Conservation (phyloP, 2,329 filamentous ascomycete species). For the Cercospora sp. region DNA sequence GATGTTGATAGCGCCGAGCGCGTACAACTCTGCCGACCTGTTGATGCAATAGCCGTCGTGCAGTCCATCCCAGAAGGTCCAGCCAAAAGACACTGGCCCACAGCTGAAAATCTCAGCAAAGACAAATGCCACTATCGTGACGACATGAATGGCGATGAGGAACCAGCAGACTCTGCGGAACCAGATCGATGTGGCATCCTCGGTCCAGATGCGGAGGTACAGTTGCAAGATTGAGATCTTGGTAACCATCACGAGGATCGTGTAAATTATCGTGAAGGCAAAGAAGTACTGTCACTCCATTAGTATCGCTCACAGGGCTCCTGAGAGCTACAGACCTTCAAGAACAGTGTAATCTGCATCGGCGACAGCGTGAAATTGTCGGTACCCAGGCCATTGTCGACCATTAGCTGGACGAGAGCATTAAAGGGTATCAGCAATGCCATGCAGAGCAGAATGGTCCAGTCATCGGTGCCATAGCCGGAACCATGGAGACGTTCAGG, state of each 20-base stretch:
- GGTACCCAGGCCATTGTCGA: slow-evolving; percentile 21
- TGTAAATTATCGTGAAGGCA: slow-evolving; percentile 26
- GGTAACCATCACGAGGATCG: slow-evolving; percentile 23
- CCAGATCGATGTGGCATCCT: slow-evolving; percentile 23
- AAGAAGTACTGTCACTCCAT: slow-evolving; percentile 21
- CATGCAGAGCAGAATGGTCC: slow-evolving; percentile 22
- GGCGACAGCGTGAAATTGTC: slow-evolving; percentile 25
- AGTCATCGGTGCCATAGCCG: slow-evolving; percentile 27
- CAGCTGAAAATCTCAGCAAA: slow-evolving; percentile 24
- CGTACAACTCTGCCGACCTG: slow-evolving; percentile 20
- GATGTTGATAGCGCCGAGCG: slow-evolving; percentile 26
- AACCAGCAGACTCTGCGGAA: slow-evolving; percentile 25
- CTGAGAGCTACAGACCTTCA: slow-evolving; percentile 13
- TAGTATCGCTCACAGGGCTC: not conserved
- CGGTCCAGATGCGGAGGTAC: slow-evolving; percentile 27
- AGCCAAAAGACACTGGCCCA: slow-evolving; percentile 18
- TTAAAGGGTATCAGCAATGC: slow-evolving; percentile 22
- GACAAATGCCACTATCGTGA: slow-evolving; percentile 21
- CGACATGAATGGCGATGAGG: slow-evolving; percentile 17
- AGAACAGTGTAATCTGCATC: slow-evolving; percentile 20
- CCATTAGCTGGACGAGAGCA: slow-evolving; percentile 23
- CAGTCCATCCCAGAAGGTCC: slow-evolving; percentile 25
- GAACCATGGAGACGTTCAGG: slow-evolving; percentile 25
- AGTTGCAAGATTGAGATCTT: slow-evolving; percentile 26
- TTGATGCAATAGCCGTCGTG: slow-evolving; percentile 23